These are phyloP conservation scores for Ambispora gerdemannii DNA, from an alignment of 192 early-diverging fungal genomes.

Conservation along the genomic window DNA sequence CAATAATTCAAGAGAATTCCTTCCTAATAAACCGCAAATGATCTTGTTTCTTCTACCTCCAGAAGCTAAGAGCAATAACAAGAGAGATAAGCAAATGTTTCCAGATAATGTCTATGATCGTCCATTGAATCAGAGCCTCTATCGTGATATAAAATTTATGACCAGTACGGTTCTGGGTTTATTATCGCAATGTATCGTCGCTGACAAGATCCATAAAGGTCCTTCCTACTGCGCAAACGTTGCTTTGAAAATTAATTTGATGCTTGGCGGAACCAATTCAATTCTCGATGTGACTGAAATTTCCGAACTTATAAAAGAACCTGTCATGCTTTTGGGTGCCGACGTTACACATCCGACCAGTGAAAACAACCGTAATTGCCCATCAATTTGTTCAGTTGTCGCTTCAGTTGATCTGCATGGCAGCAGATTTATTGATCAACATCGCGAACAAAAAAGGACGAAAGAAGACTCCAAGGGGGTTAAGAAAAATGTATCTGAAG, in stretches of 20 bases:
- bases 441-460: not conserved
- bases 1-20: constrained; percentile 61
- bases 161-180: constrained; percentile 74
- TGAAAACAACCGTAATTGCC: constrained; percentile 34
- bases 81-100: constrained; percentile 41
- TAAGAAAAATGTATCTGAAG: constrained; percentile 61
- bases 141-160: constrained; percentile 78
- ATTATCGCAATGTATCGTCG: constrained; percentile 80
- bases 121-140: constrained; percentile 38
- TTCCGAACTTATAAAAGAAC: constrained; percentile 55
- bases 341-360: constrained; percentile 77
- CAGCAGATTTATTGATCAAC: constrained; percentile 55
- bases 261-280: constrained; percentile 75
- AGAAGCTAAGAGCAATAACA: constrained; percentile 78
- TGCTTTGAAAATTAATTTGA: constrained; percentile 80
- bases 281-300: constrained; percentile 35
- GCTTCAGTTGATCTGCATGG: constrained; percentile 67
- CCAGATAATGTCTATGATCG: not conserved
- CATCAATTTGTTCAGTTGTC: constrained; percentile 77
- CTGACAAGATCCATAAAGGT: constrained; percentile 56
- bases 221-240: constrained; percentile 84
- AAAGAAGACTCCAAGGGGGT: constrained; percentile 51
- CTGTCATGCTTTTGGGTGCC: constrained; percentile 78
- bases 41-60: constrained; percentile 80
- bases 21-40: constrained; percentile 70